Evolutionary conservation across 257 asterid species (phyloP).

Genomic region (Solanum appendiculatum): DNA sequence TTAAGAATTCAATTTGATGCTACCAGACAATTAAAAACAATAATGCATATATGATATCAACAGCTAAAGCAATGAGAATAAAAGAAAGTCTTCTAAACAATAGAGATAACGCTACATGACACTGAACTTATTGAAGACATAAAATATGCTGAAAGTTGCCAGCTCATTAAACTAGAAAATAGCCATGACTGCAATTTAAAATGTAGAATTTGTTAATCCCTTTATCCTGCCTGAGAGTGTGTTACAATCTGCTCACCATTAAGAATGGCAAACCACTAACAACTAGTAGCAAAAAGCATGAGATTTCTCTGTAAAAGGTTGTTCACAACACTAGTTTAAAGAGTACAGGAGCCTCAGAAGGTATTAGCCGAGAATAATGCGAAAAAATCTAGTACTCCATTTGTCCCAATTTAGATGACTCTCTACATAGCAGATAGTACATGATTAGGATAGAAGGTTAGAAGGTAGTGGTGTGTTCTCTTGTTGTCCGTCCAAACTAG

Average conservation of each 20-base stretch:
- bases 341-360: not conserved
- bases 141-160: not conserved
- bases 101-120: not conserved
- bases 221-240: not conserved
- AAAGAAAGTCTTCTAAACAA: not conserved
- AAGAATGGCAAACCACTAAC: not conserved
- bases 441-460: not conserved
- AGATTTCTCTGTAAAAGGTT: not conserved
- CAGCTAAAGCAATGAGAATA: not conserved
- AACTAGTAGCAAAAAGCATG: not conserved
- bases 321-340: not conserved
- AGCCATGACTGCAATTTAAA: not conserved
- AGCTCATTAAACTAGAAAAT: not conserved
- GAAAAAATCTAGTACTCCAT: not conserved
- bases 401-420: not conserved
- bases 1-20: not conserved
- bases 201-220: not conserved
- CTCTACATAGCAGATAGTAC: not conserved
- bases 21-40: not conserved
- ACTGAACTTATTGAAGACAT: not conserved
- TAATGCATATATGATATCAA: not conserved
- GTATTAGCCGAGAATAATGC: not conserved
- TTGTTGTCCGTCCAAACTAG: not conserved
- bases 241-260: not conserved
- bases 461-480: not conserved